phyloP scores from a whole-genome alignment of 192 early-diverging fungal genomes.

The Radiomyces spectabilis region DNA sequence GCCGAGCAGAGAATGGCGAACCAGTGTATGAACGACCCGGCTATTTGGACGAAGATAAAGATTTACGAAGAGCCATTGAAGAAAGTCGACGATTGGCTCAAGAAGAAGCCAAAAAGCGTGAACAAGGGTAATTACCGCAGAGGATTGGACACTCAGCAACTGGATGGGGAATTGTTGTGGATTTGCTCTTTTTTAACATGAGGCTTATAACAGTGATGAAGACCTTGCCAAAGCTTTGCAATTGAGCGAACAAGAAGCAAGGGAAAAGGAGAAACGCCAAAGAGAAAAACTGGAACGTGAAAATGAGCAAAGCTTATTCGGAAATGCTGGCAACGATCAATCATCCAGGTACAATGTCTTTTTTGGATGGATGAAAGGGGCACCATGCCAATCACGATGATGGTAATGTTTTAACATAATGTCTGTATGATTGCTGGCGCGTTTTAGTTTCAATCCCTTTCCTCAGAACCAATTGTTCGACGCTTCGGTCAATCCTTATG shows the following conservation, averaged over 20 bases:
- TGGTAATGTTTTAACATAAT: too few relatives aligned
- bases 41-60: constrained; percentile 67
- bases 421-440: too few relatives aligned
- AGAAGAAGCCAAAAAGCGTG: constrained; percentile 29
- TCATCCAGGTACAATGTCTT: constrained; percentile 6
- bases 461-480: constrained; percentile 11
- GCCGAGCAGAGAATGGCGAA: neutral
- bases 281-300: constrained; percentile 2
- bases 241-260: constrained; percentile 24
- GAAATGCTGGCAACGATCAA: constrained; percentile 3
- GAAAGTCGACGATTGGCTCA: constrained; percentile 67
- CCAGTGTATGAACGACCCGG: constrained; percentile 30
- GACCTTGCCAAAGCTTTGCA: constrained; percentile 24
- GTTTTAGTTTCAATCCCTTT: constrained; percentile 3
- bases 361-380: constrained; percentile 4
- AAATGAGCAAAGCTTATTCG: constrained; percentile 14
- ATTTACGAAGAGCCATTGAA: constrained; percentile 75
- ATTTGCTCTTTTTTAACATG: neutral
- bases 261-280: constrained; percentile 18
- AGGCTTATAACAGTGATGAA: constrained; percentile 11
- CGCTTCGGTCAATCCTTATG: constrained; percentile 13
- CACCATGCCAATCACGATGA: too few relatives aligned
- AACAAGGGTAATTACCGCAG: constrained; percentile 7
- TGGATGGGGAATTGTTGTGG: neutral
- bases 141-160: neutral